Evolutionary conservation across 148 eudicot species (phyloP).

Genomic region (Amaranthus cruentus): DNA sequence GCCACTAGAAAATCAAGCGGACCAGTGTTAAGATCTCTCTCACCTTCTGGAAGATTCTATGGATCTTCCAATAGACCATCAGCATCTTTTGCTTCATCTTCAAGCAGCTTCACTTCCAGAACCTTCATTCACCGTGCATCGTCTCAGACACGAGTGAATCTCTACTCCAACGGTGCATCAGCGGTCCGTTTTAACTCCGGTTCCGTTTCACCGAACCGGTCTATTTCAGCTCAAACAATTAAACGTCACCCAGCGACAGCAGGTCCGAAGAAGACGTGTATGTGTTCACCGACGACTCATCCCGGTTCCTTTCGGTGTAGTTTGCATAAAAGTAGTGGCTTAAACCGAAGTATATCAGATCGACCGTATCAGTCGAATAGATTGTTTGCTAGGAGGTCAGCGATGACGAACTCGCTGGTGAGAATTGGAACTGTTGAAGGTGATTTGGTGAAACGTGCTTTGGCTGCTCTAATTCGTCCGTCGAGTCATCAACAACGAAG

Average conservation of each 20-base stretch:
- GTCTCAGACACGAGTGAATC: constrained; percentile 51
- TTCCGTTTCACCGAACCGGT: constrained; percentile 41
- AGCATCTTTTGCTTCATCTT: constrained; percentile 26
- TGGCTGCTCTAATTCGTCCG: constrained; percentile 62
- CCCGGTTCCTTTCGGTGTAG: constrained; percentile 85
- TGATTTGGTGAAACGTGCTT: constrained; percentile 53
- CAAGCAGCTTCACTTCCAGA: constrained; percentile 34
- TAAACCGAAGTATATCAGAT: constrained; percentile 1
- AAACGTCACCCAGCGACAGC: constrained; percentile 21
- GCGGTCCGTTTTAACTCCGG: constrained; percentile 52
- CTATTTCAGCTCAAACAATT: constrained; percentile 35
- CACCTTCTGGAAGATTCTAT: constrained; percentile 48
- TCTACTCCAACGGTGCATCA: constrained; percentile 11
- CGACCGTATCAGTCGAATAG: constrained; percentile 45
- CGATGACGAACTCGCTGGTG: constrained; percentile 66
- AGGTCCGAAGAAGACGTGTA: constrained; percentile 49
- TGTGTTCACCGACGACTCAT: constrained; percentile 84
- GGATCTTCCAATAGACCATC: constrained; percentile 18
- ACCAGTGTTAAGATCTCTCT: constrained; percentile 51
- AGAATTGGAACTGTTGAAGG: constrained; percentile 70
- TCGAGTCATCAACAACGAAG: constrained; percentile 62
- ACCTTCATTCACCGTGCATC: constrained; percentile 32
- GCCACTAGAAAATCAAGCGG: constrained; percentile 40
- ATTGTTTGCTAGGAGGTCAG: constrained; percentile 51
- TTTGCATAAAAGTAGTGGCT: constrained; percentile 42